phyloP scores from a whole-genome alignment of 75 land plant species.

The Cupressus sempervirens region DNA sequence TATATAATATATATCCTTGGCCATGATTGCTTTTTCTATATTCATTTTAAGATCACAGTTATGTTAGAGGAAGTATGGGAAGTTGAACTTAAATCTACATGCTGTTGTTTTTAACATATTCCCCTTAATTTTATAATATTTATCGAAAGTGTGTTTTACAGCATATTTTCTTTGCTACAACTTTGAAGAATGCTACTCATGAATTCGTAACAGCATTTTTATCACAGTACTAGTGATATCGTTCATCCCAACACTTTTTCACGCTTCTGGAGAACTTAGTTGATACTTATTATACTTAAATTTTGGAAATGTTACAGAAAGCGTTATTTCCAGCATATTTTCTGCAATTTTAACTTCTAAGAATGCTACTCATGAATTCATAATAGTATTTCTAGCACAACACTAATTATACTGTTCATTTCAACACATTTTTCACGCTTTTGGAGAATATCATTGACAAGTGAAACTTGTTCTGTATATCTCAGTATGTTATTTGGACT shows the following conservation, averaged over 20 bases:
- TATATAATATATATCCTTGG: conserved; percentile 13
- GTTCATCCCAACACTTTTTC: not conserved
- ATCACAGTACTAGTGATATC: not conserved
- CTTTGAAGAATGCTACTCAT: not conserved
- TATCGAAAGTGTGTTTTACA: not conserved
- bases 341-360: not conserved
- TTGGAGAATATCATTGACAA: not conserved
- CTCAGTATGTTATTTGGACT: not conserved
- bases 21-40: not conserved
- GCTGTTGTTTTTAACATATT: not conserved
- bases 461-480: not conserved
- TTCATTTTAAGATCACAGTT: not conserved
- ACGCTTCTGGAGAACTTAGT: not conserved
- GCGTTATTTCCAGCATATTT: not conserved
- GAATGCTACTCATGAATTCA: not conserved
- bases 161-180: not conserved
- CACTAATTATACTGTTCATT: not conserved
- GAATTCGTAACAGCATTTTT: not conserved
- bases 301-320: not conserved
- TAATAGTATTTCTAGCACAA: not conserved
- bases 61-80: not conserved
- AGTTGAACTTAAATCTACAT: not conserved
- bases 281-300: not conserved
- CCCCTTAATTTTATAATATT: not conserved
- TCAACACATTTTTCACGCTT: not conserved